phyloP scores from a whole-genome alignment of 139 green algal species.

The Diplosphaera chodatii region DNA sequence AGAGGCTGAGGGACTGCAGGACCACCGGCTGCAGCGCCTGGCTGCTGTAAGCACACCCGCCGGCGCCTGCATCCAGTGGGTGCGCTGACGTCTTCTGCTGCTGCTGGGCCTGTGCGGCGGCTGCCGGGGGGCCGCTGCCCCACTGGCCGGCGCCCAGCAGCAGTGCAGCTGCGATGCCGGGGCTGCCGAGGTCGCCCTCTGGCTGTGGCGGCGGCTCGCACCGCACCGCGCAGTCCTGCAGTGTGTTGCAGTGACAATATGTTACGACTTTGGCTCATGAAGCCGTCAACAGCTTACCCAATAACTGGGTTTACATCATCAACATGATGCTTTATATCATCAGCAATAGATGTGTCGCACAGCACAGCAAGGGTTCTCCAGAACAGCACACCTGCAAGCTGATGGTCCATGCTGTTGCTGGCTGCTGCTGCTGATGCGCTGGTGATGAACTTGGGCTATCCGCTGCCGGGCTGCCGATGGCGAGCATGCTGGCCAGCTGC shows the following conservation, averaged over 20 bases:
- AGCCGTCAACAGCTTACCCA: too few relatives aligned
- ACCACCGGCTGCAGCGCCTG: slow-evolving; percentile 16
- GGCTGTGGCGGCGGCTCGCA: slow-evolving; percentile 11
- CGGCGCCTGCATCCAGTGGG: neutral
- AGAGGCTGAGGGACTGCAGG: slow-evolving; percentile 39
- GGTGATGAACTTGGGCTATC: too few relatives aligned
- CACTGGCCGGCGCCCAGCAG: slow-evolving; percentile 20
- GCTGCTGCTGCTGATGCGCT: neutral
- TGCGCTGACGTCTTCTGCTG: neutral
- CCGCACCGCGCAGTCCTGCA: slow-evolving; percentile 21
- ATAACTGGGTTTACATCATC: too few relatives aligned
- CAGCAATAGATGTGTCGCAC: too few relatives aligned
- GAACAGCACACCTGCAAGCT: neutral
- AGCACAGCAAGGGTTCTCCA: too few relatives aligned
- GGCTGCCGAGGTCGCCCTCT: neutral
- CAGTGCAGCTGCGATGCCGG: slow-evolving; percentile 16
- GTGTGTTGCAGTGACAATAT: too few relatives aligned
- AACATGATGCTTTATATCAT: too few relatives aligned
- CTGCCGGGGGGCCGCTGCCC: neutral
- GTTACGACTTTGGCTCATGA: too few relatives aligned
- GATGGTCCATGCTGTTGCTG: neutral
- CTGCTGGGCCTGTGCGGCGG: neutral
- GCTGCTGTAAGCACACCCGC: too few relatives aligned
- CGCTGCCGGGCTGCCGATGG: neutral
- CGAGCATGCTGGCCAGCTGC: neutral